Conservation (phyloP, 164 flowering plant species). For the Vitis amurensis region DNA sequence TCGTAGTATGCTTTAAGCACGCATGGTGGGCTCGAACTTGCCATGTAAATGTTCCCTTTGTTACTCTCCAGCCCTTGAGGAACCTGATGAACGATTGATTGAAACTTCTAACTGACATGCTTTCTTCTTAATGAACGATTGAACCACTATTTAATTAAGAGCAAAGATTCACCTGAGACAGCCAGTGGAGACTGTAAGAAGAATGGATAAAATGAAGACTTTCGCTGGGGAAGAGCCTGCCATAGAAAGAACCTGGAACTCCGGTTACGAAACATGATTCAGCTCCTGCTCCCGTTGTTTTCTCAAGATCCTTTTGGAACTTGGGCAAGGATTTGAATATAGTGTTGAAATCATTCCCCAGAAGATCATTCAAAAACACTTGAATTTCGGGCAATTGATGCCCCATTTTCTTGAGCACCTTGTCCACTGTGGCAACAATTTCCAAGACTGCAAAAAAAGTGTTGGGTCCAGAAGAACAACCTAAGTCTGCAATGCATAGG, state of each 20-base stretch:
- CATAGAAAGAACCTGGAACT: constrained; percentile 62
- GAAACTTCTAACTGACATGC: neutral
- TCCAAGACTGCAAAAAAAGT: constrained; percentile 36
- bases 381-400: constrained; percentile 33
- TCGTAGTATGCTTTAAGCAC: neutral
- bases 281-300: constrained; percentile 19
- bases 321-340: constrained; percentile 37
- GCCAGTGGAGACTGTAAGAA: constrained; percentile 66
- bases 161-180: constrained; percentile 48
- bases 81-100: no score
- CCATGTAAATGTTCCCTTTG: no score
- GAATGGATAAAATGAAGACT: constrained; percentile 62
- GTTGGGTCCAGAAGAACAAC: constrained; percentile 82
- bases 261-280: constrained; percentile 46
- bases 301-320: constrained; percentile 24
- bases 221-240: constrained; percentile 46
- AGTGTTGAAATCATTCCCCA: constrained; percentile 66
- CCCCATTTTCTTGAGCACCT: constrained; percentile 5
- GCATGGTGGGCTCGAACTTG: neutral
- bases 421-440: constrained; percentile 26
- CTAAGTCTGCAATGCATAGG: constrained; percentile 60
- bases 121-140: neutral
- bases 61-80: no score
- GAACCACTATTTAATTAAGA: neutral
- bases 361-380: constrained; percentile 63